Evolutionary conservation across 768 basidiomycete species (phyloP).

Genomic region (Kwoniella dendrophila): DNA sequence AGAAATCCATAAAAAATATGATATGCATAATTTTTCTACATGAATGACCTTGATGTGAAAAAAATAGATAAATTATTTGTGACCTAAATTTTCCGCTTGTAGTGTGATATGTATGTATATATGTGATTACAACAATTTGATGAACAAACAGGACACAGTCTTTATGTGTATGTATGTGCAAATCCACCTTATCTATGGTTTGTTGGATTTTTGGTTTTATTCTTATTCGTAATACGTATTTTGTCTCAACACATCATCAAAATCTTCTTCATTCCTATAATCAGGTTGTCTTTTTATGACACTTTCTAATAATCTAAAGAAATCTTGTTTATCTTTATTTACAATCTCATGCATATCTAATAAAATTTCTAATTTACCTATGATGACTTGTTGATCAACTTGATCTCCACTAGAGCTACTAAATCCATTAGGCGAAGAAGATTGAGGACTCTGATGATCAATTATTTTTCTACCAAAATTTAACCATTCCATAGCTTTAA

Average conservation of each 20-base stretch:
- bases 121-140: too few species aligned
- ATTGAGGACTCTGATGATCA: background rate
- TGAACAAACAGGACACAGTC: too few species aligned
- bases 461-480: constrained; percentile 1
- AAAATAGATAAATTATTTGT: too few species aligned
- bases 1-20: too few species aligned
- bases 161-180: too few species aligned
- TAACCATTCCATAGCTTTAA: constrained; percentile 19
- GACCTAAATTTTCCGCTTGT: too few species aligned
- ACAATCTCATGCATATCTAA: constrained; percentile 23
- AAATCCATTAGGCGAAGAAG: background rate
- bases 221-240: constrained; percentile 22
- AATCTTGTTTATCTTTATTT: constrained; percentile 12
- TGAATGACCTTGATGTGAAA: too few species aligned
- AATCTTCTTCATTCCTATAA: background rate
- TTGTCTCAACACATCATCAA: constrained; percentile 14
- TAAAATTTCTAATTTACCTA: constrained; percentile 17
- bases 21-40: too few species aligned
- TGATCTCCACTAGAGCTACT: background rate
- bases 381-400: background rate
- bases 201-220: too few species aligned
- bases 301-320: constrained; percentile 20
- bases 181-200: too few species aligned
- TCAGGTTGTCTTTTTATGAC: constrained; percentile 2
- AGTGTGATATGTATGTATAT: too few species aligned